Base-by-base conservation (phyloP, 208 protist genomes). In the Acanthamoeba royreba region DNA sequence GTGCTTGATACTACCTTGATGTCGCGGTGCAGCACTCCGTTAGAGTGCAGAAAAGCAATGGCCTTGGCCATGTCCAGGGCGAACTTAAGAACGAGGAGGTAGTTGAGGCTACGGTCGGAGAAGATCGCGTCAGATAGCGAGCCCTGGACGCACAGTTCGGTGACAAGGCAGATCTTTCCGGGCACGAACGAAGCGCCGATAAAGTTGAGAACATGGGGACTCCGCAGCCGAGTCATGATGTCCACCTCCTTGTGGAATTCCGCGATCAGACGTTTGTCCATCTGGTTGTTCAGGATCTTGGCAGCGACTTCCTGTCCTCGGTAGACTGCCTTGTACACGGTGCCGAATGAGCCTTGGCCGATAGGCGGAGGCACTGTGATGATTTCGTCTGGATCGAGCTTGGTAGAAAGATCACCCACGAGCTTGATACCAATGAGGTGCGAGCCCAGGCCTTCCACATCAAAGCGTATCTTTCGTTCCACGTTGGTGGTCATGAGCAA, bases 201-300 rank as follows among this genome's bases (percentile, higher is more conserved):
- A n/a, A 90, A 90, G 83, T 90, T 19, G 28, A 90, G 83, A 11
- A 90, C 83, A 22, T 90, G 66, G 40, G 83, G 83, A 22, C 83
- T 49, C 2, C 83, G 45, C 83, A 90, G 31, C 11, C 83, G 47
- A 35, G 35, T 90, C 83, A 90, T 90, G 49, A 90, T 3, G 22
- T 90, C 83, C 31, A 90, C 83, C 22, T 90, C 83, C 83, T 52
- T 90, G 83, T 66, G 52, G 55, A 90, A 90, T 33, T 90, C 83
- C 28, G 22, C 49, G 11, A 90, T 58, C 22, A 40, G 25, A 4
- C 49, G 45, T 1, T 19, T 19, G 49, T 90, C 83, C 40, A 40
- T 31, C 38, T 90, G 83, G 9, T 33, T 69, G 47, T 90, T 90
- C 33, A 90, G 49, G 35, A 90, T 66, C 83, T 90, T 90, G 11